Evolutionary conservation across 768 basidiomycete genomes (phyloP), one percentile per base, ranked within the genome.

Genomic region (Kondoa malvinella): DNA sequence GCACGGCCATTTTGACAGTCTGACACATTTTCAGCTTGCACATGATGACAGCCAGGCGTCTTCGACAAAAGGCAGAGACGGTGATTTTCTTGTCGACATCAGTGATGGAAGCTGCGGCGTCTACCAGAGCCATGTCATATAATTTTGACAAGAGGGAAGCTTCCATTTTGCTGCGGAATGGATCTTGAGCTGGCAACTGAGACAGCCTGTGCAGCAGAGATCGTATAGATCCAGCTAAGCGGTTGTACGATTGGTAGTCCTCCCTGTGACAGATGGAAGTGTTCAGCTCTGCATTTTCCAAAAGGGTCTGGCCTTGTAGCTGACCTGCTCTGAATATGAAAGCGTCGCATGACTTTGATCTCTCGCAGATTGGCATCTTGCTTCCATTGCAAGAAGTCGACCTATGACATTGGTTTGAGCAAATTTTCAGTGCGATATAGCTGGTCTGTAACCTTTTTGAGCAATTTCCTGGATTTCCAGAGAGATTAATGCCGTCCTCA

Each of bases 311-410:
- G n/a, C n/a, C n/a, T n/a, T n/a, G 92, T 92, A 78, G 94, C 91
- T 70, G 94, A 91, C 73, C 92, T 79, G 78, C 92, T 82, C 75
- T 96, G 92, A 70, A 99, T 83, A 78, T 97, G 95, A 77, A 96
- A 99, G 67, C 92, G 80, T 25, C 94, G 84, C 84, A 97, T 87
- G 66, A 97, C 87, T 77, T 87, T 89, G 78, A 89, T 84, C 81
- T 97, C 95, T 56, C 92, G 85, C 17, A 86, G 78, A 76, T 85
- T 86, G 16, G 87, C 85, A 84, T 97, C 92, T 79, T 91, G 87
- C 79, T 91, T 97, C 94, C 94, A 97, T 89, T 94, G 77, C 69
- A 96, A 82, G 77, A 99, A 95, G 78, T 97, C 95, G 73, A 97
- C 92, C 79, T 95, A n/a, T n/a, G n/a, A n/a, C n/a, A n/a, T 8